Base-by-base conservation (phyloP, 495 filamentous ascomycete genomes). In the Penicillium cataractarum region DNA sequence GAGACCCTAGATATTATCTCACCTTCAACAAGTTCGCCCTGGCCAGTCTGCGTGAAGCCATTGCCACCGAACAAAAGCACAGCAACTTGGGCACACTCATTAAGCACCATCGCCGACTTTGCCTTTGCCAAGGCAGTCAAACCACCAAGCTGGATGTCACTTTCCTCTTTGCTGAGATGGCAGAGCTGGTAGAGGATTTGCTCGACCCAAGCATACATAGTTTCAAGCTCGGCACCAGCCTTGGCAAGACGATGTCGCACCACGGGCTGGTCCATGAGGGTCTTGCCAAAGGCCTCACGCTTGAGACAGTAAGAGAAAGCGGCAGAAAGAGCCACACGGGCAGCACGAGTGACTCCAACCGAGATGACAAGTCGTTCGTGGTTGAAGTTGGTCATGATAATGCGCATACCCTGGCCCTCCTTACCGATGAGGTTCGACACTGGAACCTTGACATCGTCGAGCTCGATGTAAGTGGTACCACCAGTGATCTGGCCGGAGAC, bases 351-450 rank as follows among this genome's bases (percentile, higher is more conserved):
- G 4, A 81, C 81, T 1, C 83, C 83, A 27, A 92, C 83, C 7
- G 86, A 76, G 55, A 92, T 89, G 26, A 81, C 78, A 2, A 93
- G 75, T 0, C 90, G 84, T 76, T 93, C 90, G 66, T 93, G 89
- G 77, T 92, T 92, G 84, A 93, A 92, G 75, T 93, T 92, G 44
- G 86, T 89, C 89, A 93, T 92, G 63, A 92, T 85, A 65, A 90
- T 87, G 39, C 77, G 80, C 87, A 93, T 91, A 15, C 90, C 90
- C 58, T 80, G 77, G 48, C 88, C 88, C 67, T 93, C 90, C 31
- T 75, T 60, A n/a, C 89, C 89, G 57, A 93, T 82, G 5, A 93
- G 74, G 70, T 93, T 91, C 39, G 77, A 76, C 2, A 85, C 82
- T 4, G 89, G 89, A 4, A 93, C 89, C 58, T 81, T 78, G 39